Evolutionary conservation across 2,329 filamentous ascomycete genomes (phyloP).

Genomic region (Talaromyces sp.): DNA sequence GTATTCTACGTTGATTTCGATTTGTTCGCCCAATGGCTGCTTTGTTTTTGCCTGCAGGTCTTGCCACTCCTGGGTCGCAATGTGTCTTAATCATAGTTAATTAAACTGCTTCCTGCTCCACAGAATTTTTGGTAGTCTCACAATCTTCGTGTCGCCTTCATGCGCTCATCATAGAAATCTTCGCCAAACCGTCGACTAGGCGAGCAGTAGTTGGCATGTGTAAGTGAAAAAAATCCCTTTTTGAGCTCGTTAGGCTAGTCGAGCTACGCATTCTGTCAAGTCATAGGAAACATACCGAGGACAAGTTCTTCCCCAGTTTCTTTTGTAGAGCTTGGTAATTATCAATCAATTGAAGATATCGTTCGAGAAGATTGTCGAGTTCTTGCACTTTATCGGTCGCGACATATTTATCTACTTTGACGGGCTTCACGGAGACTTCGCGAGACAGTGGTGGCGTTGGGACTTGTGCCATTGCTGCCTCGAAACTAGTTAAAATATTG

Average conservation of each 20-base stretch:
- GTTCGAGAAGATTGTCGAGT: conserved; percentile 38
- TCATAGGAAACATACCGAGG: conserved; percentile 28
- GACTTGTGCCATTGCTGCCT: conserved; percentile 26
- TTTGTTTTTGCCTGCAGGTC: not conserved
- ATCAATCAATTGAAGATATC: conserved; percentile 41
- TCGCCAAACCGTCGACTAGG: conserved; percentile 43
- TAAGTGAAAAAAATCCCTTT: conserved; percentile 45
- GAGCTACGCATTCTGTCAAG: not conserved
- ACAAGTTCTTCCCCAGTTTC: conserved; percentile 32
- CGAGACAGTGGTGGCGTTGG: conserved; percentile 32
- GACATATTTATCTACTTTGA: conserved; percentile 15
- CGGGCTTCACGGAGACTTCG: conserved; percentile 23
- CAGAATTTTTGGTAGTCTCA: conserved; percentile 15
- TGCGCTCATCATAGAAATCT: conserved; percentile 48
- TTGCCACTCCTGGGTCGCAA: not conserved
- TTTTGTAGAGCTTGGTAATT: conserved; percentile 37
- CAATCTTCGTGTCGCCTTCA: conserved; percentile 44
- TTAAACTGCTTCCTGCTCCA: not conserved
- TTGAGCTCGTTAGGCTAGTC: not conserved
- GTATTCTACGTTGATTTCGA: conserved; percentile 4
- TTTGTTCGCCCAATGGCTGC: not conserved
- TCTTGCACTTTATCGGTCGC: conserved; percentile 25
- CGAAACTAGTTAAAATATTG: not conserved
- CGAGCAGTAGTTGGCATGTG: conserved; percentile 45
- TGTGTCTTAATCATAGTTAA: not conserved